phyloP scores from a whole-genome alignment of 2,329 filamentous ascomycete genomes.

The Lachnellula occidentalis region DNA sequence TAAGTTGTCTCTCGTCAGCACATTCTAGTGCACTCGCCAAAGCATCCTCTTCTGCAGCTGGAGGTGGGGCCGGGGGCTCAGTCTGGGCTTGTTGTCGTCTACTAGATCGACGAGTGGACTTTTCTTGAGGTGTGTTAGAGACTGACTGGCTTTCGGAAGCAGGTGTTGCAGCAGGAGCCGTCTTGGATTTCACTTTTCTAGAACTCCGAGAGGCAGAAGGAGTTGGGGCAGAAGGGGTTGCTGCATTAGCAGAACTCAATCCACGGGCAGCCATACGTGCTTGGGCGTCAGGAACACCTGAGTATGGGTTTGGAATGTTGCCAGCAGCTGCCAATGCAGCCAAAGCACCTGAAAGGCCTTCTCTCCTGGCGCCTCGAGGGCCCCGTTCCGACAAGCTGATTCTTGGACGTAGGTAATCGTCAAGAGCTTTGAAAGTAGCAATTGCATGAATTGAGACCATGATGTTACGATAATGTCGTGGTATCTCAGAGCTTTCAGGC shows the following conservation, averaged over 20 bases:
- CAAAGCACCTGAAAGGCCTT: constrained; percentile 61
- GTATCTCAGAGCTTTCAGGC: constrained; percentile 86
- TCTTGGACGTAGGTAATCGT: constrained; percentile 89
- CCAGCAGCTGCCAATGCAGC: constrained; percentile 72
- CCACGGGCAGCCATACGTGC: constrained; percentile 27
- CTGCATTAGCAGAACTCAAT: constrained; percentile 22
- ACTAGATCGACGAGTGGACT: constrained; percentile 55
- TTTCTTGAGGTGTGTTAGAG: constrained; percentile 48
- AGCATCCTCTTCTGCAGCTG: constrained; percentile 54
- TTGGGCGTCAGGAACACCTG: constrained; percentile 25
- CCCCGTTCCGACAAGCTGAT: constrained; percentile 72
- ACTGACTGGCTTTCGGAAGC: constrained; percentile 37
- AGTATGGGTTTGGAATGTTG: constrained; percentile 49
- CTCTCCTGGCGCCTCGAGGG: constrained; percentile 55
- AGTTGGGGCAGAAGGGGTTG: constrained; percentile 36
- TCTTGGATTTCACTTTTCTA: constrained; percentile 39
- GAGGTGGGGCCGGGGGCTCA: constrained; percentile 48
- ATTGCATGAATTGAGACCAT: constrained; percentile 99
- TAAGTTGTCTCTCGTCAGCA: constrained; percentile 82
- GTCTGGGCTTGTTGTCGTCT: constrained; percentile 51
- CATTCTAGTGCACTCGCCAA: constrained; percentile 76
- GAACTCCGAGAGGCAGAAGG: constrained; percentile 31
- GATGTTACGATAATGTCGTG: constrained; percentile 80
- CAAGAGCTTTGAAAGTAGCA: constrained; percentile 92
- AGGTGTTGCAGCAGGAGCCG: constrained; percentile 38